These are phyloP conservation scores for Pichia cactophila DNA, from an alignment of 1,139 yeast species.

Conservation along the genomic window DNA sequence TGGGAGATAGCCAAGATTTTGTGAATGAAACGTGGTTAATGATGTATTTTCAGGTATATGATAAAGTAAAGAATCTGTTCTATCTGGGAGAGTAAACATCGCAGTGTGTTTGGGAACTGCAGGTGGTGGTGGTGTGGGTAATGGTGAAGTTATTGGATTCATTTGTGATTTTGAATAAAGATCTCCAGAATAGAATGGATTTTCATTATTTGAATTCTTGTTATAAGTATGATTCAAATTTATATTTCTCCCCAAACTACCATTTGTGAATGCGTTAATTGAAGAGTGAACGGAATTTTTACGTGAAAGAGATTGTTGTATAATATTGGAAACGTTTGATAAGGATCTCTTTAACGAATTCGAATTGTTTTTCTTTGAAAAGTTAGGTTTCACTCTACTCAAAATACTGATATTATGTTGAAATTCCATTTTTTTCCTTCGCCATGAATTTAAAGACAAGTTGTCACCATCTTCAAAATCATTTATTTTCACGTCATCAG, in stretches of 20 bases:
- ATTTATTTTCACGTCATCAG: neutral
- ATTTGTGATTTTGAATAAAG: constrained; percentile 3
- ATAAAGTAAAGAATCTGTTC: constrained; percentile 13
- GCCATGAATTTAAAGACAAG: constrained; percentile 43
- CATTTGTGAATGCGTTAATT: constrained; percentile 3
- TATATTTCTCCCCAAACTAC: neutral
- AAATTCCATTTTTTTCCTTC: constrained; percentile 42
- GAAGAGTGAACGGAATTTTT: constrained; percentile 26
- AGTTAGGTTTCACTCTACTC: neutral
- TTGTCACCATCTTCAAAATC: constrained; percentile 35
- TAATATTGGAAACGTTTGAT: constrained; percentile 21
- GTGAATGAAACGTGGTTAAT: constrained; percentile 12
- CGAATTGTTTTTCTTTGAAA: neutral
- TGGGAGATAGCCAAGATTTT: constrained; percentile 8
- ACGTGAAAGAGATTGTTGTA: constrained; percentile 21
- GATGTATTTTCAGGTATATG: constrained; percentile 20
- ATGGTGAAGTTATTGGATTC: neutral
- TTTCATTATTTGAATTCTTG: neutral
- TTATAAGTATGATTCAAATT: neutral
- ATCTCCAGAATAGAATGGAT: constrained; percentile 6
- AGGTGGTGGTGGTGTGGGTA: constrained; percentile 8
- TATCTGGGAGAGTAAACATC: constrained; percentile 6
- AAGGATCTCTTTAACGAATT: constrained; percentile 19
- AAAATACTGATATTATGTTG: constrained; percentile 23
- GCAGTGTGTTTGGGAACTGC: constrained; percentile 13